Evolutionary conservation across 352 stramenopile species (phyloP).

Genomic region (Phytophthora agathidicida): DNA sequence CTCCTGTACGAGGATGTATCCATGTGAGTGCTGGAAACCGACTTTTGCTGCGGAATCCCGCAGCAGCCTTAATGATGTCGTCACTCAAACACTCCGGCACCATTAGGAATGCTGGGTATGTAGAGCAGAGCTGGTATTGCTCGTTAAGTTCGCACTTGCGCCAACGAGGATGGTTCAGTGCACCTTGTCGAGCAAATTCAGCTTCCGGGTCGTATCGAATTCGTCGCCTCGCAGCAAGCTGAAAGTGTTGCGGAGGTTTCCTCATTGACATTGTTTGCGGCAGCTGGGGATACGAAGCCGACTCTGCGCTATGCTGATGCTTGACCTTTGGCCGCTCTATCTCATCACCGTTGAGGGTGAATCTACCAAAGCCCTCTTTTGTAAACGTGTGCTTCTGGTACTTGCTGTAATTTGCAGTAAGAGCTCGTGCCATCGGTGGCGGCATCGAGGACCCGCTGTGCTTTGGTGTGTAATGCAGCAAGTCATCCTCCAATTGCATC

Average conservation of each 20-base stretch:
- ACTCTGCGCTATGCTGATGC: conserved; percentile 55
- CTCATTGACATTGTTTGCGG: conserved; percentile 29
- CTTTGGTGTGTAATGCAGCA: conserved; percentile 69
- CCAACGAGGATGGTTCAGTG: conserved; percentile 71
- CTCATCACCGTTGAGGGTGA: conserved; percentile 9
- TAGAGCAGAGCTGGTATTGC: conserved; percentile 72
- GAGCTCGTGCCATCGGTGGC: conserved; percentile 35
- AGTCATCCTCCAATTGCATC: conserved; percentile 61
- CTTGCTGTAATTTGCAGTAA: conserved; percentile 38
- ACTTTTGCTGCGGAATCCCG: conserved; percentile 77
- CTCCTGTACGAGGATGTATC: conserved; percentile 89
- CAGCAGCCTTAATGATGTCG: conserved; percentile 69
- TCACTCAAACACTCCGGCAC: conserved; percentile 68
- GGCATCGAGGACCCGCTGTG: conserved; percentile 44
- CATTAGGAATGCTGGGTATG: conserved; percentile 78
- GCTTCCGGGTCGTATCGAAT: conserved; percentile 74
- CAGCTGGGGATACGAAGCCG: conserved; percentile 22
- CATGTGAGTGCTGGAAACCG: conserved; percentile 90
- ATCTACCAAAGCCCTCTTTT: conserved; percentile 20
- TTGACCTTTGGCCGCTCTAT: conserved; percentile 38
- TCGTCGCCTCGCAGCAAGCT: conserved; percentile 52
- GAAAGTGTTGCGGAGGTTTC: conserved; percentile 39
- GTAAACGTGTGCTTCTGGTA: conserved; percentile 44
- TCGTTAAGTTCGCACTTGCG: conserved; percentile 64
- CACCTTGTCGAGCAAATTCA: conserved; percentile 72